Base-by-base conservation (phyloP, 202 grass and related monocot species). In the Tripidium arundinaceum region DNA sequence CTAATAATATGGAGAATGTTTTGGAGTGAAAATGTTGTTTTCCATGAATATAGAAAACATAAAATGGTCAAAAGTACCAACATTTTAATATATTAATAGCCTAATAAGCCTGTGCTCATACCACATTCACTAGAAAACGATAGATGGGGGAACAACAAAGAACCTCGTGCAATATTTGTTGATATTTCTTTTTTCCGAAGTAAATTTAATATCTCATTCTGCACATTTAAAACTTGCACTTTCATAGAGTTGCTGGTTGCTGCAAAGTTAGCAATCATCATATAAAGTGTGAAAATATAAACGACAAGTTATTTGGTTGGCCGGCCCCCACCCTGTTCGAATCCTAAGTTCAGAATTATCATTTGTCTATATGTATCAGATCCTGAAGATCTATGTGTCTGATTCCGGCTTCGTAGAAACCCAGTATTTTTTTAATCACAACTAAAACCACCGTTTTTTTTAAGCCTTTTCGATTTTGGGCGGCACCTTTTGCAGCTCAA, bases 401-500 rank as follows among this genome's bases (percentile, higher is more conserved):
- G 72, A 36, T 68, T 38, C 73, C 39, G 9, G 73, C 24, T 84
- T 77, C 64, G 81, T 70, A 61, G 64, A 77, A 84, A 84, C 64
- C 81, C 21, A 25, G 8, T 41, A 21, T 47, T 49, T 25, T 19
- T 36, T 12, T 60, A 18, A 54, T 13, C 54, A 70, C n/a, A 62
- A 61, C 21, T 27, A 12, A 70, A 77, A 57, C 16, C 58, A 33
- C 8, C 54, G 22, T 43, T 34, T 58, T 42, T 52, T n/a, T 2
- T 7, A 37, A 52, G 47, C 50, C 9, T 62, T 27, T 77, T n/a
- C 19, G 5, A 26, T 40, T 13, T 60, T 25, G 37, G 52, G 27
- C 9, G 68, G 41, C n/a, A 62, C n/a, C 54, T 78, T 84, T 62
- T 70, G 65, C 74, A 62, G 29, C 29, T 40, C 29, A 49, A 61